Base-by-base conservation (phyloP, 495 filamentous ascomycete species). In the Astrothelium macrocarpum region DNA sequence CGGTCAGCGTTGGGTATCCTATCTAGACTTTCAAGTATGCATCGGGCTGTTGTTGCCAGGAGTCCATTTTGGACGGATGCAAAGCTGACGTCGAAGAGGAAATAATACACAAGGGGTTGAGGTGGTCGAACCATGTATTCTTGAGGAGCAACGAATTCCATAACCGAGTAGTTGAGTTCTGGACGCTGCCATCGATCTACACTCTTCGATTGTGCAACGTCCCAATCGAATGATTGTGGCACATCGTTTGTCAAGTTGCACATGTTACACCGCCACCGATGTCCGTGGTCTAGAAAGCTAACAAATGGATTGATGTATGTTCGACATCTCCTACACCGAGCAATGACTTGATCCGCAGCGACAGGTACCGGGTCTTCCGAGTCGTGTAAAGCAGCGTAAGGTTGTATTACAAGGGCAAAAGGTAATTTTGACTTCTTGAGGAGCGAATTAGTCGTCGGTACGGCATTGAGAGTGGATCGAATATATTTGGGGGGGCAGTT, bases 91-190 rank as follows among this genome's bases (percentile, higher is more conserved):
- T 98, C 94, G 71, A 98, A 90, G 64, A 97, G 79, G 83, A 98
- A 98, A 18, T 97, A 83, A 69, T 98, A 98, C n/a, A 97, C 93
- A 12, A 98, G 81, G 20, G 94, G 95, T 72, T 98, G 94, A 1
- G 94, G 94, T 62, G 94, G 92, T 25, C 94, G 88, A 32, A 98
- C 95, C 94, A 98, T 98, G 73, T 98, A 98, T 78, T 98, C 94
- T 76, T 97, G 95, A 14, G 94, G 94, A 7, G 94, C 94, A 64
- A 98, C 88, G 69, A 97, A 98, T 72, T 98, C 94, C 23, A 95
- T 91, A 29, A 97, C 92, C 58, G 90, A 82, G 70, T 96, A 86
- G 76, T 97, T 98, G 60, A 98, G 82, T 71, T 98, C 94, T 25
- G 90, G 80, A 64, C 94, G 81, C 73, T 93, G 84, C 83, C 94